Evolutionary conservation across 2,329 filamentous ascomycete genomes (phyloP).

Genomic region (Dryadomyces quercivorus): DNA sequence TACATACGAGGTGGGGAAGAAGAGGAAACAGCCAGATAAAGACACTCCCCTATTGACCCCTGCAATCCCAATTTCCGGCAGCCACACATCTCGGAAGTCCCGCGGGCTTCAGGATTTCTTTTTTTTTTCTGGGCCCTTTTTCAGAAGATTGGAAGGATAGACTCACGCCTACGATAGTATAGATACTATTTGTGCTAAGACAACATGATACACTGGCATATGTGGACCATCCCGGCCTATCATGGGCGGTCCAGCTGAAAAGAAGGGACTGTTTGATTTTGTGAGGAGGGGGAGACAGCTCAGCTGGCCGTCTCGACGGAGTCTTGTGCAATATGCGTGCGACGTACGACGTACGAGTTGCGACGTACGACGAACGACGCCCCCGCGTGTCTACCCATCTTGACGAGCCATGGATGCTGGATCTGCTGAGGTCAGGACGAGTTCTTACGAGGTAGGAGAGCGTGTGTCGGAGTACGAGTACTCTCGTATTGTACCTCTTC

Average conservation of each 20-base stretch:
- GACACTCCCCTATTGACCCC: conserved; percentile 4
- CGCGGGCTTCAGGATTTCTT: conserved; percentile 1
- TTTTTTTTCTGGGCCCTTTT: not conserved
- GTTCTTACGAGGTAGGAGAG: too few species aligned
- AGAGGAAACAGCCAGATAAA: not conserved
- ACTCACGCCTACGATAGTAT: not conserved
- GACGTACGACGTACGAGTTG: not conserved
- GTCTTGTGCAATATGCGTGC: not conserved
- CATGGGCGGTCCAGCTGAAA: not conserved
- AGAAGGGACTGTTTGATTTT: too few species aligned
- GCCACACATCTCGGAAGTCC: conserved; percentile 4
- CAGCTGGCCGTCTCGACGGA: too few species aligned
- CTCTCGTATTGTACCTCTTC: too few species aligned
- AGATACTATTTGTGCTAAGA: not conserved
- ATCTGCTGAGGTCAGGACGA: too few species aligned
- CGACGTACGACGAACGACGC: too few species aligned
- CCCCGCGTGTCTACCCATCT: too few species aligned
- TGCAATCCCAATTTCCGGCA: conserved; percentile 10
- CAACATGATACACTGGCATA: not conserved
- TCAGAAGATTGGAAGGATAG: not conserved
- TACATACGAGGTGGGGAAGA: not conserved
- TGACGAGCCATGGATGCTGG: too few species aligned
- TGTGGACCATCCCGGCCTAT: too few species aligned
- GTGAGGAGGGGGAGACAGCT: too few species aligned
- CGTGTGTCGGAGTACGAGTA: not conserved